A percentile compares a stretch with the other conserved stretches of the same genome.
phyloP scores from a whole-genome alignment of 352 stramenopile genomes.

The Phytophthora sp. region DNA sequence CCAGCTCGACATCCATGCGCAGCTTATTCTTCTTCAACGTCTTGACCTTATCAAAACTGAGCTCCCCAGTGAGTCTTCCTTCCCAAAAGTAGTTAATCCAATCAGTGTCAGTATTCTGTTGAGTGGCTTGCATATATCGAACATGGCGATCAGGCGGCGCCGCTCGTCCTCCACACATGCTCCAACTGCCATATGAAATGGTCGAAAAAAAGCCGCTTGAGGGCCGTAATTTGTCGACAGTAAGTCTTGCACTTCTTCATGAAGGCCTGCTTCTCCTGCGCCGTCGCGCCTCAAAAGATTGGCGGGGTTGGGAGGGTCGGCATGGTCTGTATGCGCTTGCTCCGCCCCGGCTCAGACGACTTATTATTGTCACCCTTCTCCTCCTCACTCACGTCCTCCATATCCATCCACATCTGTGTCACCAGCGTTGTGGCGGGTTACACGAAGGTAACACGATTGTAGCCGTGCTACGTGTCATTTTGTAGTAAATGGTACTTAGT shows the following conservation, averaged over 20 bases:
- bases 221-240: constrained; percentile 7
- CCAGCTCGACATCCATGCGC: not conserved
- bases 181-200: constrained; percentile 5
- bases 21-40: not conserved
- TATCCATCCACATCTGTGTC: no score
- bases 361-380: no score
- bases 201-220: constrained; percentile 14
- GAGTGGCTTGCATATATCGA: constrained; percentile 16
- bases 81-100: constrained; percentile 27
- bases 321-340: constrained; percentile 12
- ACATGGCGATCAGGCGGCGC: constrained; percentile 12
- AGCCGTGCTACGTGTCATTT: no score
- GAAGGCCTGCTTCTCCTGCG: constrained; percentile 3
- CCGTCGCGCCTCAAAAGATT: constrained; percentile 5
- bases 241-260: constrained; percentile 20
- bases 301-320: constrained; percentile 9
- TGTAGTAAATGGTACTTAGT: no score
- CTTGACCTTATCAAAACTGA: constrained; percentile 24
- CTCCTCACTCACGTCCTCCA: no score
- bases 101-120: constrained; percentile 4
- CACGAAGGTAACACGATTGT: no score
- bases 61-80: constrained; percentile 3
- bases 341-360: no score
- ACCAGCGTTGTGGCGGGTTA: no score
- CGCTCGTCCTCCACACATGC: constrained; percentile 19